Base-by-base conservation (phyloP, 139 green algal species). In the Nannochloris sp. region DNA sequence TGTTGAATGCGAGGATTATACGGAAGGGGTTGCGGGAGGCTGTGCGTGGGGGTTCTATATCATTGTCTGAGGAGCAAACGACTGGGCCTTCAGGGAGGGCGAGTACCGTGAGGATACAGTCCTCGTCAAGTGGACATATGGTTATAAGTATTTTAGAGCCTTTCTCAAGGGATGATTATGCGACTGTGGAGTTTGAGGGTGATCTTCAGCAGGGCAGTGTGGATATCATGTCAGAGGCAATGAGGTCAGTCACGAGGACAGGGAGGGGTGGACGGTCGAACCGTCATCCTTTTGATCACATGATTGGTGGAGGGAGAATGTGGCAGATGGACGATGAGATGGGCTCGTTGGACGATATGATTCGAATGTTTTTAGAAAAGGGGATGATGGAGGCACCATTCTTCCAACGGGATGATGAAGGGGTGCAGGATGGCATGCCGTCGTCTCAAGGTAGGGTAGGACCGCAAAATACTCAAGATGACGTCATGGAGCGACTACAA, bases 31-130 rank as follows among this genome's bases (percentile, higher is more conserved):
- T 28, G 46, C 46, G n/a, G 10, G 17, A 53, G n/a, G 46, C 31
- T 25, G 48, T 49, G 28, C 20, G 23, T 62, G 20, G 31, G 20
- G 20, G 16, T 44, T 50, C 36, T 17, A 8, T 37, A 48, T 17
- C 23, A 49, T 28, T 28, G 23, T 56, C 20, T 60, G 58, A 62
- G 29, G 58, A 53, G 13, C 31, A 61, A 46, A 46, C 36, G 13
- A 46, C 31, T 46, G 36, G 31, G 17, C 56, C 56, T 50, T 46
- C 16, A 56, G 31, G 31, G 14, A 53, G 16, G 16, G 31, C 56
- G 17, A 61, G 16, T 53, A 51, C 17, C 10, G 16, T 61, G 56
- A 46, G 31, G 17, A 51, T 20, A n/a, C 46, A 23, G 10, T 53
- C 46, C 6, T 28, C 17, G n/a, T 23, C 16, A 0, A 23, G 46